Base-by-base conservation (phyloP, 2,329 filamentous ascomycete species). In the Clathrospora elynae region DNA sequence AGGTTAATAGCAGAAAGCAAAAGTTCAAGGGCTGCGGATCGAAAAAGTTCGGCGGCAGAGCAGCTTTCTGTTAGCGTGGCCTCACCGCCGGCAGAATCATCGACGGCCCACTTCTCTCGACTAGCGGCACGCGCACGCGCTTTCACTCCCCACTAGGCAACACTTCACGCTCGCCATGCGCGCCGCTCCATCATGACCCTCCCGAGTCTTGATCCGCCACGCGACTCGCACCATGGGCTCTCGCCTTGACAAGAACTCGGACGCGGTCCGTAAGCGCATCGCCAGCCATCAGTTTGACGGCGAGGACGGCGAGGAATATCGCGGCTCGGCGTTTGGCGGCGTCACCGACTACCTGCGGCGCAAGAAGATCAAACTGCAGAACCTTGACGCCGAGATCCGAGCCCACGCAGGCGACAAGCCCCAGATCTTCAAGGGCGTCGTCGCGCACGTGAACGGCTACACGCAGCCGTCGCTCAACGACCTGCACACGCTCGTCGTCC, bases 331-430 rank as follows among this genome's bases (percentile, higher is more conserved):
- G 37, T 99, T 97, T 70, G 89, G 90, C 17, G 92, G 91, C 6
- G 95, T 97, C 61, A 73, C 78, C 16, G 92, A 97, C 64, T 99
- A 97, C 70, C 95, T 96, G 67, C 81, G 91, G 35, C 85, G 91
- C 42, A 99, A 99, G 76, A 96, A 95, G 77, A 84, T 96, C 70
- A 99, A 99, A 67, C 79, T 99, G 3, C 93, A 97, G 70, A 99
- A 99, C 62, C 81, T 93, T 19, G 93, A 99, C 71, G 85, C 84
- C 6, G 83, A 95, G 39, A 76, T 95, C 30, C 85, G 92, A 45
- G 80, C 86, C 20, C 75, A 82, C 3, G 81, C 84, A 1, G 71
- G 75, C 0, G 84, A 86, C 54, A 89, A 87, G 52, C 89, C 90
- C 7, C 83, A 82, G 49, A 90, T 99, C 37, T 99, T 99, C 77